phyloP scores from a whole-genome alignment of 2,329 filamentous ascomycete species.

The Penicillium italicum region DNA sequence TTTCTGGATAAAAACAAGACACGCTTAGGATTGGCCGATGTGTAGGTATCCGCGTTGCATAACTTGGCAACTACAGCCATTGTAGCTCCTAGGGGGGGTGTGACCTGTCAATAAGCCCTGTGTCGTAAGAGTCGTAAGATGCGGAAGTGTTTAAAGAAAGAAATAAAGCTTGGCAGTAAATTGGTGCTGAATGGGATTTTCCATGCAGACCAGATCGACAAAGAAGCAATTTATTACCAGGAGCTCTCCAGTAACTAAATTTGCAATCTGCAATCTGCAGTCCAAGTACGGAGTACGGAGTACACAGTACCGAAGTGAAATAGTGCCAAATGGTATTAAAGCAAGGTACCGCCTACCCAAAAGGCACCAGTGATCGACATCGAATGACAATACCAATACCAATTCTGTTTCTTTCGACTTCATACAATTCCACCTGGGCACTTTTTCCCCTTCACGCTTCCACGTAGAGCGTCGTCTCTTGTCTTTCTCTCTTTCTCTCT shows the following conservation, averaged over 20 bases:
- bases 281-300: background rate
- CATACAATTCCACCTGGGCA: slow-evolving; percentile 14
- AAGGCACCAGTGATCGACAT: slow-evolving; percentile 2
- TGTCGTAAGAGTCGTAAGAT: background rate
- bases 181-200: background rate
- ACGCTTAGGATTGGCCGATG: slow-evolving; percentile 4
- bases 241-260: background rate
- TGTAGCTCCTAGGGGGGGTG: background rate
- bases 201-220: slow-evolving; percentile 7
- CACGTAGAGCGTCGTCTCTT: slow-evolving; percentile 12
- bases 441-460: slow-evolving; percentile 22
- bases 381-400: slow-evolving; percentile 11
- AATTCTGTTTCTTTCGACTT: slow-evolving; percentile 16
- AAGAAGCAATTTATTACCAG: slow-evolving; percentile 3
- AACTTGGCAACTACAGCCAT: slow-evolving; percentile 3
- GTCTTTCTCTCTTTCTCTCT: slow-evolving; percentile 5
- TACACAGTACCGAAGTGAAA: background rate
- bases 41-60: slow-evolving; percentile 13
- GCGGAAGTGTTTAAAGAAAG: background rate
- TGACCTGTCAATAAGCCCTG: slow-evolving; percentile 2
- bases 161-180: slow-evolving; percentile 3
- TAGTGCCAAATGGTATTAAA: slow-evolving; percentile 1
- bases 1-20: background rate
- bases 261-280: background rate
- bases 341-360: slow-evolving; percentile 10